Conservation (phyloP, 495 filamentous ascomycete species). For the Hypoxylon rickii region DNA sequence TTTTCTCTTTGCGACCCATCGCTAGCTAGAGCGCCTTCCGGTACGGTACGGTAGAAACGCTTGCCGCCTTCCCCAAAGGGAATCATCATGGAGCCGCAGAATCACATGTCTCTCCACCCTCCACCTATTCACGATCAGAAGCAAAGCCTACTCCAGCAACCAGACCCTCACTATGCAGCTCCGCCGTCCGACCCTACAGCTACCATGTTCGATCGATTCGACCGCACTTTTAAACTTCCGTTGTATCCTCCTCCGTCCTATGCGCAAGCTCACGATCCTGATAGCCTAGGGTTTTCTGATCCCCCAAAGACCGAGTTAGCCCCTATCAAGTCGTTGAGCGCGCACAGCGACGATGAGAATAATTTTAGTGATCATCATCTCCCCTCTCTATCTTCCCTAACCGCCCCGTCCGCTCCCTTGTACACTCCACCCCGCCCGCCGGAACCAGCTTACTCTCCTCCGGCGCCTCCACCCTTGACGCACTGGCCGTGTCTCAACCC, state of each 20-base stretch:
- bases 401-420: constrained; percentile 33
- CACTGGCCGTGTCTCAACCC: constrained; percentile 61
- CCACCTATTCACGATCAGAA: constrained; percentile 33
- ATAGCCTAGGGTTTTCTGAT: constrained; percentile 41
- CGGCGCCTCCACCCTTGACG: constrained; percentile 27
- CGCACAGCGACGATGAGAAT: constrained; percentile 18
- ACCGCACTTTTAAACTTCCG: constrained; percentile 36
- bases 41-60: constrained; percentile 18
- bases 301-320: constrained; percentile 46
- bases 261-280: constrained; percentile 47
- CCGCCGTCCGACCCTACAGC: constrained; percentile 21
- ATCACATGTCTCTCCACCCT: constrained; percentile 36
- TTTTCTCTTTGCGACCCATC: constrained; percentile 19
- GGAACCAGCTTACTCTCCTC: constrained; percentile 38
- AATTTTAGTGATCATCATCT: constrained; percentile 28
- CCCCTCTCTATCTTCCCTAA: constrained; percentile 51
- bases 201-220: constrained; percentile 24
- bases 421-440: constrained; percentile 33
- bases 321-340: constrained; percentile 43
- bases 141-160: constrained; percentile 20
- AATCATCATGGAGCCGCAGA: constrained; percentile 34
- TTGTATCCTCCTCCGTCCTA: constrained; percentile 46
- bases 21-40: constrained; percentile 23
- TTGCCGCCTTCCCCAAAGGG: constrained; percentile 2
- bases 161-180: constrained; percentile 25